Evolutionary conservation across 495 filamentous ascomycete genomes (phyloP), one percentile per base, ranked within the genome.

Genomic region (Trichoderma parareesei): DNA sequence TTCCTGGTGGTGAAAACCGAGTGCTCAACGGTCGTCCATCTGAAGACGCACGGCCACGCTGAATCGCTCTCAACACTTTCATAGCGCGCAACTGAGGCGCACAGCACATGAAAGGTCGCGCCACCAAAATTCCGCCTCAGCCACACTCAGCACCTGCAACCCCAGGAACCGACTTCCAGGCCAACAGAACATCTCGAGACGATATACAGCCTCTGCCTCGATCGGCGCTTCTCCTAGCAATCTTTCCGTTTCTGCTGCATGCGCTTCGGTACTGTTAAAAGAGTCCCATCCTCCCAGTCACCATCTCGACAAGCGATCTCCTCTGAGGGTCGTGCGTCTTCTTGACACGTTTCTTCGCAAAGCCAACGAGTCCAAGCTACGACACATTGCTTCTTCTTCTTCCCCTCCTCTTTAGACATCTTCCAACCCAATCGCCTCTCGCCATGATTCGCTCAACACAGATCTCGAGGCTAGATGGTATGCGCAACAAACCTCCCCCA

Each of bases 381-480:
- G 20, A 49, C 16, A n/a, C 18, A 7, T 41, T 6, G 40, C n/a
- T 27, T 49, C 46, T 49, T 49, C 46, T 49, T 18, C n/a, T 11
- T 46, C 43, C 14, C 35, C 91, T 91, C 69, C 83, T 44, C 44
- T 6, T 44, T 40, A 37, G 4, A 14, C 7, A 18, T 37, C 27
- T 40, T 10, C 27, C 62, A 44, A 67, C 43, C 59, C 40, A 63
- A 27, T 8, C 4, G 14, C 13, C 14, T 9, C 33, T 14, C 75
- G 84, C 71, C 41, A 97, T 97, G 94, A 93, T 98, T 68, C 89
- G 88, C 76, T 95, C 92, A 73, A 98, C 94, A 49, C 90, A 95
- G 75, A 97, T 98, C 70, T 88, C 90, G 61, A 83, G 94, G 74
- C 81, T 98, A 63, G 94, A 98, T 78, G 93, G 93, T 96, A 78